Evolutionary conservation across 192 early-diverging fungal species (phyloP).

Genomic region (Ambispora gerdemannii): DNA sequence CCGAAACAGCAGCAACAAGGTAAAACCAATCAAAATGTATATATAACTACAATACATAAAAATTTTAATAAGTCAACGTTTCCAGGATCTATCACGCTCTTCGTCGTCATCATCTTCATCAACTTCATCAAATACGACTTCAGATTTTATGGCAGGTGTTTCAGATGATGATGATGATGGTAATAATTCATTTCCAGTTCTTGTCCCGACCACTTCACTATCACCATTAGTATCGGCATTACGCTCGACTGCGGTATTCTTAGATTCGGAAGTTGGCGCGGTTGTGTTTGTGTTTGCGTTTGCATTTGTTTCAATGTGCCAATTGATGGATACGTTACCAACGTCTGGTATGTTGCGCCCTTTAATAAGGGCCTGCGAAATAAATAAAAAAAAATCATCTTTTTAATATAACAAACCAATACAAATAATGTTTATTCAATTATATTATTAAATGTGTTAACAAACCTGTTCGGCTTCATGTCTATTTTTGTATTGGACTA

Average conservation of each 20-base stretch:
- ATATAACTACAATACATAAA: too few species aligned
- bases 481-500: slow-evolving; percentile 53
- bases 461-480: slow-evolving; percentile 57
- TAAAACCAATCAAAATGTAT: too few species aligned
- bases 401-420: slow-evolving; percentile 24
- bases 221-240: too few species aligned
- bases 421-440: slow-evolving; percentile 12
- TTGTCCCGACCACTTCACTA: too few species aligned
- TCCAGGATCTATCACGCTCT: slow-evolving; percentile 42
- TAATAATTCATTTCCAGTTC: too few species aligned
- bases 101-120: slow-evolving; percentile 40
- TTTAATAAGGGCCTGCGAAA: slow-evolving; percentile 30
- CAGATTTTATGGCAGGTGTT: slow-evolving; percentile 5
- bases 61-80: too few species aligned
- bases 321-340: slow-evolving; percentile 28
- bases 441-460: not conserved
- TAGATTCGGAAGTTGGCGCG: not conserved
- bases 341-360: slow-evolving; percentile 32
- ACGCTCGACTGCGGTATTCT: not conserved
- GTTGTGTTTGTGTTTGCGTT: slow-evolving; percentile 32
- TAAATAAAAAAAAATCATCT: not conserved
- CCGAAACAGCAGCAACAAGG: too few species aligned
- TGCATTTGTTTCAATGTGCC: slow-evolving; percentile 33
- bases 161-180: too few species aligned
- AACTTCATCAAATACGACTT: slow-evolving; percentile 20